Percentiles rank a stretch among this genome's conserved stretches.
Evolutionary conservation across 805 yeast species (phyloP).

Genomic region (Teunomyces gatunensis): DNA sequence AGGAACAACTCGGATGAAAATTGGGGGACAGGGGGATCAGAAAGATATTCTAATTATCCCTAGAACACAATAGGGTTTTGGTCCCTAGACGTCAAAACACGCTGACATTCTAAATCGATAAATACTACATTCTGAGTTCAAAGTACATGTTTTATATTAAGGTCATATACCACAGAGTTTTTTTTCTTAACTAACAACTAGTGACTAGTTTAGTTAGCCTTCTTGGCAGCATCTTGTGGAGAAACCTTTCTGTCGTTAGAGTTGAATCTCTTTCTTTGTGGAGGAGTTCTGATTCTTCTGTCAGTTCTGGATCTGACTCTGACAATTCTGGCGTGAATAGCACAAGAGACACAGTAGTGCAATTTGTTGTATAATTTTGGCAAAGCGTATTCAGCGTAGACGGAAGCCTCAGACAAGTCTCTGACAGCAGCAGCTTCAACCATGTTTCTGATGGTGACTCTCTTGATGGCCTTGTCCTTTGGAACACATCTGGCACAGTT

Average conservation of each 20-base stretch:
- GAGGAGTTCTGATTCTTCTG: slow-evolving; percentile 99
- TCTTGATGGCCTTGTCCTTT: slow-evolving; percentile 99
- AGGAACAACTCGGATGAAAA: no score
- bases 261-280: slow-evolving; percentile 94
- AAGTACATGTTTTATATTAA: slow-evolving; percentile 3
- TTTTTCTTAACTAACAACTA: not conserved
- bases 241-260: slow-evolving; percentile 92
- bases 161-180: slow-evolving; percentile 3
- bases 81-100: no score
- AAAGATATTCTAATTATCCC: no score
- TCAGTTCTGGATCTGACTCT: slow-evolving; percentile 99
- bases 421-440: slow-evolving; percentile 99
- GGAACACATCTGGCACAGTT: slow-evolving; percentile 99
- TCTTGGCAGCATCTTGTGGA: slow-evolving; percentile 97
- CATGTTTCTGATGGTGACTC: slow-evolving; percentile 99
- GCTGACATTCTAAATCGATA: not conserved
- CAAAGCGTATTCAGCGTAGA: slow-evolving; percentile 97
- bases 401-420: slow-evolving; percentile 99
- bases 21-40: no score
- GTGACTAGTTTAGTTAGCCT: slow-evolving; percentile 54
- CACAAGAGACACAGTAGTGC: slow-evolving; percentile 99
- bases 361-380: slow-evolving; percentile 99
- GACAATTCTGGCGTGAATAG: slow-evolving; percentile 99
- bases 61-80: no score
- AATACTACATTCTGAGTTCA: not conserved